phyloP scores from a whole-genome alignment of 2,329 filamentous ascomycete species.

The Penicillium sp. region DNA sequence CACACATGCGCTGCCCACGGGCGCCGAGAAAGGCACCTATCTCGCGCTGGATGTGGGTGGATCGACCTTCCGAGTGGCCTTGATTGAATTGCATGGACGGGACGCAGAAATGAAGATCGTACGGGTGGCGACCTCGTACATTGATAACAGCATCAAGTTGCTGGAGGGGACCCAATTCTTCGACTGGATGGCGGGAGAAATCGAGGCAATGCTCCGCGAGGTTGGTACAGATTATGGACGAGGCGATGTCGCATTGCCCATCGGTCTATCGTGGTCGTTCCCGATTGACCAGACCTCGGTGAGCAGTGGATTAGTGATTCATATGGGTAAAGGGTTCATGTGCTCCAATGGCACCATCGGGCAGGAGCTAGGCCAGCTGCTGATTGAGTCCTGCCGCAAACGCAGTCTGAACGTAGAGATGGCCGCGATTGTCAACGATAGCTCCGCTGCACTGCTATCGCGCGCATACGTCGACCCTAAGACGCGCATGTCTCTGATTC shows the following conservation, averaged over 20 bases:
- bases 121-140: constrained; percentile 54
- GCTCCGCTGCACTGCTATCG: constrained; percentile 59
- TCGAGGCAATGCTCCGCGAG: constrained; percentile 52
- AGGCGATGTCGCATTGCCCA: constrained; percentile 46
- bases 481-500: constrained; percentile 61
- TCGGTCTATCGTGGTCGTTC: constrained; percentile 66
- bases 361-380: constrained; percentile 58
- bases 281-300: constrained; percentile 63
- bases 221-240: constrained; percentile 42
- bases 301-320: constrained; percentile 55
- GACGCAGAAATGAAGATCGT: constrained; percentile 53
- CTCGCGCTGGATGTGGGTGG: constrained; percentile 64
- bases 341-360: constrained; percentile 59
- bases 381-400: constrained; percentile 57
- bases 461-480: constrained; percentile 60
- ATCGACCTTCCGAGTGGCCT: constrained; percentile 63
- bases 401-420: constrained; percentile 57
- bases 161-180: constrained; percentile 59
- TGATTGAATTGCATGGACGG: constrained; percentile 56
- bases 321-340: constrained; percentile 65
- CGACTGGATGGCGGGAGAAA: constrained; percentile 64
- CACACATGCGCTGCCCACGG: constrained; percentile 59
- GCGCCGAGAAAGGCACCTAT: constrained; percentile 58
- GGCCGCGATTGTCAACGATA: constrained; percentile 63
- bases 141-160: constrained; percentile 56